Percentiles rank a stretch among this genome's conserved stretches.
Conservation (phyloP, 2,329 filamentous ascomycete species). For the Phialophora verrucosa region DNA sequence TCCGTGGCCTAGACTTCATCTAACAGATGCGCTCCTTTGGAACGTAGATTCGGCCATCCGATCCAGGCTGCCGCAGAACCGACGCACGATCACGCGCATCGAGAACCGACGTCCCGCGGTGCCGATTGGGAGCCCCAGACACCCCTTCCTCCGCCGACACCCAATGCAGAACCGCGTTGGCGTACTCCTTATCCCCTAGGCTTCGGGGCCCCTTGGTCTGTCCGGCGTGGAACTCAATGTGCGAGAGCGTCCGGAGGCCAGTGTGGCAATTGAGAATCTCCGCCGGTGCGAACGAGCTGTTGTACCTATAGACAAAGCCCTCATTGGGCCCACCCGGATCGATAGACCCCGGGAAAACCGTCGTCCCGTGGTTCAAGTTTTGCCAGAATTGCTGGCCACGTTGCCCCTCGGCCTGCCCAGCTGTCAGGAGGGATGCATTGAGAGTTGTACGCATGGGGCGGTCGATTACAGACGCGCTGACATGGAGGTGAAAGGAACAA, state of each 20-base stretch:
- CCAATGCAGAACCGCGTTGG: slow-evolving; percentile 35
- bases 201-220: slow-evolving; percentile 33
- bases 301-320: slow-evolving; percentile 25
- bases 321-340: background rate
- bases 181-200: slow-evolving; percentile 35
- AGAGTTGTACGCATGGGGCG: background rate
- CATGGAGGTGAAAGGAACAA: background rate
- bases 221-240: slow-evolving; percentile 28
- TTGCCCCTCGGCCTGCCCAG: background rate
- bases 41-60: background rate
- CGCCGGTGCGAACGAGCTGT: no score
- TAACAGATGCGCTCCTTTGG: background rate
- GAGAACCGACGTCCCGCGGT: slow-evolving; percentile 4
- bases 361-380: background rate
- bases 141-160: slow-evolving; percentile 31
- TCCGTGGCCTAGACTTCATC: background rate
- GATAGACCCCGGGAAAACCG: no score
- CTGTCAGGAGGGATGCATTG: background rate
- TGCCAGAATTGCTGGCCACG: background rate
- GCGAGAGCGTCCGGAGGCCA: slow-evolving; percentile 34
- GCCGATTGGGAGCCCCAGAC: slow-evolving; percentile 35
- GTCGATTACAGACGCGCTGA: no score
- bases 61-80: background rate
- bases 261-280: slow-evolving; percentile 35
- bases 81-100: slow-evolving; percentile 16